Evolutionary conservation across 495 filamentous ascomycete species (phyloP).

Genomic region (Aspergillus affinis): DNA sequence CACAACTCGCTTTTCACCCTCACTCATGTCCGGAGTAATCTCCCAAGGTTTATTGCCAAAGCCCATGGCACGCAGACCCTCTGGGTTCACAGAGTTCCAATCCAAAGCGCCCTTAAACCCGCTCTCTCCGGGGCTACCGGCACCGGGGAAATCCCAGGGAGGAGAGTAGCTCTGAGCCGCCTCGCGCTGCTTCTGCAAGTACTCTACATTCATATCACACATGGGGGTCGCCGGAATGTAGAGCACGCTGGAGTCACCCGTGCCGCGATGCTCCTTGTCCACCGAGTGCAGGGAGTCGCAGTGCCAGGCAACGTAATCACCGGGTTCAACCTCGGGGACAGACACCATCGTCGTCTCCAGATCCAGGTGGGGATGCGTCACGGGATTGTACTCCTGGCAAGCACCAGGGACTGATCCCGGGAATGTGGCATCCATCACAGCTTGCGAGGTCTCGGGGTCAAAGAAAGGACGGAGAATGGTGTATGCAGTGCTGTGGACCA

Average conservation of each 20-base stretch:
- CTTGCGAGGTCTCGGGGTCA: constrained; percentile 48
- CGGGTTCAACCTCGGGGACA: constrained; percentile 71
- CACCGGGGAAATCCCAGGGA: constrained; percentile 63
- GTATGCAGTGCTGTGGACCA: constrained; percentile 74
- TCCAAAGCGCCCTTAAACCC: constrained; percentile 43
- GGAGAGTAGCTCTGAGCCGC: constrained; percentile 46
- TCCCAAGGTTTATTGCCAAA: constrained; percentile 50
- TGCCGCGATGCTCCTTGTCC: constrained; percentile 72
- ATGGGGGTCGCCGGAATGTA: constrained; percentile 87
- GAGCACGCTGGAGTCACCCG: constrained; percentile 71
- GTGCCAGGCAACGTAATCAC: constrained; percentile 91
- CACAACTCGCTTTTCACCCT: constrained; percentile 58
- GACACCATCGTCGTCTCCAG: constrained; percentile 74
- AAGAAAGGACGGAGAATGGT: constrained; percentile 87
- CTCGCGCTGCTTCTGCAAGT: constrained; percentile 66
- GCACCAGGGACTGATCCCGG: constrained; percentile 76
- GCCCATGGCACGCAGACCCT: constrained; percentile 61
- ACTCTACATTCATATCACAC: constrained; percentile 69
- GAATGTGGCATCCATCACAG: constrained; percentile 44
- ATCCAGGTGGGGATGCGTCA: constrained; percentile 75
- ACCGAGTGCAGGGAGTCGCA: constrained; percentile 83
- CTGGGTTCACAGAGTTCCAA: constrained; percentile 36
- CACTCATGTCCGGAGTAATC: constrained; percentile 46
- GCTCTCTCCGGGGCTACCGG: constrained; percentile 48
- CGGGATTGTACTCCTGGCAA: constrained; percentile 72